Evolutionary conservation across 768 basidiomycete genomes (phyloP).

Genomic region (Daedaleopsis nitida): DNA sequence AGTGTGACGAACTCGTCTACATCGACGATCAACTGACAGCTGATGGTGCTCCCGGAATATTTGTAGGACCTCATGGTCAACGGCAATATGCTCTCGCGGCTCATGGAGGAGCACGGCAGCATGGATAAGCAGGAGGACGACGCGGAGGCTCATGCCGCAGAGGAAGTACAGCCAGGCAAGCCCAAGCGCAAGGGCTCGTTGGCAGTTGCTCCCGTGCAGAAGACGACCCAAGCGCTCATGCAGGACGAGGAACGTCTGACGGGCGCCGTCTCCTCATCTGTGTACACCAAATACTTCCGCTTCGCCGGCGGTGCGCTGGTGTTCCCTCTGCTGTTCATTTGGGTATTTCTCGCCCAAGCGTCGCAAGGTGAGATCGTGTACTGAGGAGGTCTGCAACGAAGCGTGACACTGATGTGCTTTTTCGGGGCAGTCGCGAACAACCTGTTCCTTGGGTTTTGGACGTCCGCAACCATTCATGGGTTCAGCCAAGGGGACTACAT

Average conservation of each 20-base stretch:
- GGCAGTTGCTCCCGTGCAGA: slow-evolving; percentile 30
- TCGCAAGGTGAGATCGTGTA: slow-evolving; percentile 43
- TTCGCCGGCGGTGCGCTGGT: slow-evolving; percentile 37
- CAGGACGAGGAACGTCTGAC: slow-evolving; percentile 44
- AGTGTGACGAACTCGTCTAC: slow-evolving; percentile 7
- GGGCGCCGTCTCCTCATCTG: slow-evolving; percentile 36
- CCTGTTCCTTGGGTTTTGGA: slow-evolving; percentile 77
- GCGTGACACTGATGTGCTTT: neutral
- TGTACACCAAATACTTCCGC: slow-evolving; percentile 38
- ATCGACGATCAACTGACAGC: slow-evolving; percentile 66
- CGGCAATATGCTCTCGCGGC: slow-evolving; percentile 34
- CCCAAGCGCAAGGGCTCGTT: slow-evolving; percentile 18
- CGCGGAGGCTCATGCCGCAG: slow-evolving; percentile 38
- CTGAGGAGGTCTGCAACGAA: neutral
- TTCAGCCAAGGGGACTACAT: slow-evolving; percentile 70
- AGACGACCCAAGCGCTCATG: slow-evolving; percentile 33
- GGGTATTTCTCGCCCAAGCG: slow-evolving; percentile 50
- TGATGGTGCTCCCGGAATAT: slow-evolving; percentile 38
- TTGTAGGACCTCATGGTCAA: slow-evolving; percentile 33
- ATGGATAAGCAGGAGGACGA: slow-evolving; percentile 43
- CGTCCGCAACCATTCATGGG: slow-evolving; percentile 50
- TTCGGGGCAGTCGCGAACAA: slow-evolving; percentile 52
- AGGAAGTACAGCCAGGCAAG: slow-evolving; percentile 36
- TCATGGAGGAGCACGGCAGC: slow-evolving; percentile 44
- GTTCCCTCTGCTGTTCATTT: slow-evolving; percentile 42